Evolutionary conservation across 306 rosid genomes (phyloP), one percentile per base, ranked within the genome.

Genomic region (Sophora flavescens): DNA sequence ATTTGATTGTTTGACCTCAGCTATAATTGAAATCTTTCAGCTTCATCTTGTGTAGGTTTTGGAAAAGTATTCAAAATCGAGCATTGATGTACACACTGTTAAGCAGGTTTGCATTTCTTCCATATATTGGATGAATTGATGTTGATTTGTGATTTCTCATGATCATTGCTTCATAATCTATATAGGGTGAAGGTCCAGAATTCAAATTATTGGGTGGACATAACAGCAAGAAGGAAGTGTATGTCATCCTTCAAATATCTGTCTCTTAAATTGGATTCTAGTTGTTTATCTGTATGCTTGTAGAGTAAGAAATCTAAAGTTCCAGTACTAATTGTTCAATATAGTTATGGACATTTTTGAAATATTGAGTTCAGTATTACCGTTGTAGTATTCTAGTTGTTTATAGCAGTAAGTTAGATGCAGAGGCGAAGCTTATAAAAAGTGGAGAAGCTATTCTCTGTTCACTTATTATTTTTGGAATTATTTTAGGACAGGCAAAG

Each of bases 61-160:
- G 86, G 84, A 77, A 74, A 84, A 86, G 78, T 80, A 86, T 80
- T 67, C 89, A 33, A 74, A 63, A 32, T 83, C 89, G 15, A 74
- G 63, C 41, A 3, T 91, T 71, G 85, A 82, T 63, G 83, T 83
- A 62, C 96, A 64, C 70, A 77, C 84, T 56, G 35, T 89, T 28
- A 81, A 83, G 60, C 84, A 84, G 89, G 92, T 88, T 84, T 79
- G 72, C 12, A 6, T 18, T 45, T 62, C 52, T 74, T 81, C 69
- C 45, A 16, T 56, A 66, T 63, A 28, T 59, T 50, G 58, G 50
- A 79, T 63, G 48, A 36, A 48, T 68, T 77, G 38, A 64, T 65
- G 63, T 78, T 78, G 41, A 35, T 71, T 76, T 63, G 65, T 57
- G 78, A 41, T 59, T 57, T 75, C 82, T 74, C 50, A 35, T 52